These are phyloP conservation scores for Paramecium primaurelia DNA, from an alignment of 73 alveolate species.

Conservation along the genomic window DNA sequence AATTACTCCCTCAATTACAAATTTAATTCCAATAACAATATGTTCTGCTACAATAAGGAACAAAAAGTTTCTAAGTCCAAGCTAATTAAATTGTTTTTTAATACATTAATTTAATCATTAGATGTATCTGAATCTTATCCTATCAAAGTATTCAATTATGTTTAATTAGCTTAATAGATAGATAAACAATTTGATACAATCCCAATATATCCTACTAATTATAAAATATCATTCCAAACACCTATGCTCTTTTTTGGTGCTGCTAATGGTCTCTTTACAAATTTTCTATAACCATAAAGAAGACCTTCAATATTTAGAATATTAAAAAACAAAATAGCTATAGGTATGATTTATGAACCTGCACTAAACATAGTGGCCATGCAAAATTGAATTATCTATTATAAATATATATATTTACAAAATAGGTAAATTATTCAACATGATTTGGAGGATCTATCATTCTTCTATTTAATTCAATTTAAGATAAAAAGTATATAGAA, in stretches of 20 bases:
- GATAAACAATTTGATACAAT: neutral
- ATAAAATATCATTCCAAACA: neutral
- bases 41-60: neutral
- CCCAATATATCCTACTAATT: neutral
- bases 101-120: neutral
- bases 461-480: neutral
- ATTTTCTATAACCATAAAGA: neutral
- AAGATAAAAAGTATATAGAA: neutral
- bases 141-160: neutral
- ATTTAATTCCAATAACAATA: neutral
- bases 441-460: neutral
- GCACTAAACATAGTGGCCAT: slow-evolving; percentile 6
- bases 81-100: neutral
- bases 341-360: neutral
- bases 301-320: neutral
- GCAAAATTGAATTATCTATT: neutral
- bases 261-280: neutral
- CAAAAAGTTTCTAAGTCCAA: neutral
- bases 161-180: neutral
- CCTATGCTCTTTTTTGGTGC: neutral
- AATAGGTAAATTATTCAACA: neutral
- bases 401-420: neutral
- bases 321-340: neutral
- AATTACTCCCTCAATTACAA: neutral
- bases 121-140: neutral